Evolutionary conservation across 169 alveolate genomes (phyloP), one percentile per base, ranked within the genome.

Genomic region (Toxoplasma gondii): DNA sequence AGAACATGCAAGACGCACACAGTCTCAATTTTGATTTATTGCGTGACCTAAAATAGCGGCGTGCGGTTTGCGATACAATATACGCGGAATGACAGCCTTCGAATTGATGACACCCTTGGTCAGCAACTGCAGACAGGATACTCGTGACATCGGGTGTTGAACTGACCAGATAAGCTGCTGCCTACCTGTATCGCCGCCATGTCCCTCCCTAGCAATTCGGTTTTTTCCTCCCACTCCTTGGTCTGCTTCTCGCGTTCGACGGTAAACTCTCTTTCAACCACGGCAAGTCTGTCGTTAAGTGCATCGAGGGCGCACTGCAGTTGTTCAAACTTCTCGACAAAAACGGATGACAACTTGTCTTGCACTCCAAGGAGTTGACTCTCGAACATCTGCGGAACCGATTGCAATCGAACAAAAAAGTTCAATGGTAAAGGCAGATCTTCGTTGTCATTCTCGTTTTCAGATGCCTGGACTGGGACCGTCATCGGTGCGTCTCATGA

Each of bases 181-280:
- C 93, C 34, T 64, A 93, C 95, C 36, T 93, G 93, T 53, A 93
- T n/a, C 10, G 74, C 38, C n/a, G 93, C 1, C 54, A 94, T 78
- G n/a, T 94, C 96, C 27, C 87, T 36, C 7, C 95, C 88, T 12
- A 94, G 80, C 36, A 44, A 9, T 0, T 87, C 29, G 80, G 91
- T 88, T 91, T 94, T 91, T 88, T 84, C 94, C 88, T 94, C 95
- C 69, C 82, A 17, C n/a, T 81, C 95, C 44, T 80, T 58, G 39
- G 54, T 69, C 58, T 90, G 92, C 64, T 74, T 54, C 44, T 94
- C 95, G 45, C 91, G 41, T 80, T 94, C 96, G 34, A 38, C 84
- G 12, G 94, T 64, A 54, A 94, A 92, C 44, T 94, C 96, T 41
- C 88, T 91, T 92, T 94, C 96, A 36, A 91, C 96, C 39, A 70